These are phyloP conservation scores for Phytophthora sp. DNA, from an alignment of 352 stramenopile genomes.

Conservation along the genomic window DNA sequence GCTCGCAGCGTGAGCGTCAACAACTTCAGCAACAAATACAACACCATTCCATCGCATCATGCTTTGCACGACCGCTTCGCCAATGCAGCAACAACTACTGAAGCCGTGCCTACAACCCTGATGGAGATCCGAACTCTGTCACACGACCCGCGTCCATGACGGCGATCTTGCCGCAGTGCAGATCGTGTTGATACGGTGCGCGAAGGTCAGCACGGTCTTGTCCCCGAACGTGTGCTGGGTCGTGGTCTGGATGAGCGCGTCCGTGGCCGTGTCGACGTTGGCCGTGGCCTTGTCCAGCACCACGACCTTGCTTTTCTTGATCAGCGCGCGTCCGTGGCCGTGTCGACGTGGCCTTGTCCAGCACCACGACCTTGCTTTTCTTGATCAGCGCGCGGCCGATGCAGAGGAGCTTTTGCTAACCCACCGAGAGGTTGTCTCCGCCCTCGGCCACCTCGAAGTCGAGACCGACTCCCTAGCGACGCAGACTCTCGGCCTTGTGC, in stretches of 20 bases:
- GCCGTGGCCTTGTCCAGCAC: constrained; percentile 3
- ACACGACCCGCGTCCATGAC: constrained; percentile 27
- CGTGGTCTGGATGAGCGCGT: constrained; percentile 1
- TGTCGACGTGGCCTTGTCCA: background rate
- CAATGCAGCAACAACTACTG: constrained; percentile 25
- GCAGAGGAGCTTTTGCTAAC: no score
- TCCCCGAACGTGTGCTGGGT: background rate
- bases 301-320: background rate
- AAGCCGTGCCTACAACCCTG: constrained; percentile 65
- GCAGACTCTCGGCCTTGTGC: no score
- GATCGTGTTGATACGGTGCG: constrained; percentile 3
- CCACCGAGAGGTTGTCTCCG: no score
- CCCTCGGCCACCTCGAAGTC: no score
- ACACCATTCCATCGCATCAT: no score
- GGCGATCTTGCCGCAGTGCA: constrained; percentile 4
- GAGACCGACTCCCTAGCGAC: no score
- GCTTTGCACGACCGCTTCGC: background rate
- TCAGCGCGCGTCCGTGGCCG: constrained; percentile 42
- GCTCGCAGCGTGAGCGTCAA: no score
- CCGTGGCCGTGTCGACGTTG: constrained; percentile 4
- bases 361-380: background rate
- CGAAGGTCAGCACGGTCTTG: constrained; percentile 3
- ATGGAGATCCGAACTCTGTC: constrained; percentile 47
- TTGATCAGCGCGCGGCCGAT: constrained; percentile 49
- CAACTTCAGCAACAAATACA: no score